Evolutionary conservation across 208 protist species (phyloP).

Genomic region (Leishmania martiniquensis): DNA sequence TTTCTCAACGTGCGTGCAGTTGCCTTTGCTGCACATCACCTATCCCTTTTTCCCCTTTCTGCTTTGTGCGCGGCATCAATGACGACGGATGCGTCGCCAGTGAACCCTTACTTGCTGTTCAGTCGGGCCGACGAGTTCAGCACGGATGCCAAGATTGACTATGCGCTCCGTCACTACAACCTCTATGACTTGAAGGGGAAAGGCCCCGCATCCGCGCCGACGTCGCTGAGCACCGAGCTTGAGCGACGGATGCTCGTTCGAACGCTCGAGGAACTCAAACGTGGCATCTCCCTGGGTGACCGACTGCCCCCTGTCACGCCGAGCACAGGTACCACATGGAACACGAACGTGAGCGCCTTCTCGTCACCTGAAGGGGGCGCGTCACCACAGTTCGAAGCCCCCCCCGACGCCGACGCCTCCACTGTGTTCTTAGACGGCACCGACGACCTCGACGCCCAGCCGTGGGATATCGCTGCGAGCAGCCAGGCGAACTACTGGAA

Average conservation of each 20-base stretch:
- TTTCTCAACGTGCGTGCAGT: too few species aligned
- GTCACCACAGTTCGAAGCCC: slow-evolving; percentile 21
- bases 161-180: slow-evolving; percentile 52
- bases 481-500: slow-evolving; percentile 64
- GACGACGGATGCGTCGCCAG: slow-evolving; percentile 80
- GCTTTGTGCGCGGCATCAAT: not conserved
- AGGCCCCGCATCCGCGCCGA: not conserved
- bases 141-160: slow-evolving; percentile 69
- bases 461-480: slow-evolving; percentile 64
- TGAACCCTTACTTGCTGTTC: slow-evolving; percentile 83
- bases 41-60: not conserved
- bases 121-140: slow-evolving; percentile 59
- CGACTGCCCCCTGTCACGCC: slow-evolving; percentile 33
- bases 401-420: slow-evolving; percentile 26
- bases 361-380: slow-evolving; percentile 19
- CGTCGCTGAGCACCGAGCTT: slow-evolving; percentile 22
- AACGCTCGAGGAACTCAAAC: slow-evolving; percentile 60
- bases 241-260: slow-evolving; percentile 51
- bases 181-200: slow-evolving; percentile 18
- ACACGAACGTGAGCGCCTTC: slow-evolving; percentile 29
- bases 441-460: slow-evolving; percentile 50
- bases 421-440: slow-evolving; percentile 36
- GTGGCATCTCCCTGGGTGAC: slow-evolving; percentile 34
- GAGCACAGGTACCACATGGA: slow-evolving; percentile 41
- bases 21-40: not conserved